Evolutionary conservation across 164 flowering plant genomes (phyloP).

Genomic region (Liriodendron chinense): DNA sequence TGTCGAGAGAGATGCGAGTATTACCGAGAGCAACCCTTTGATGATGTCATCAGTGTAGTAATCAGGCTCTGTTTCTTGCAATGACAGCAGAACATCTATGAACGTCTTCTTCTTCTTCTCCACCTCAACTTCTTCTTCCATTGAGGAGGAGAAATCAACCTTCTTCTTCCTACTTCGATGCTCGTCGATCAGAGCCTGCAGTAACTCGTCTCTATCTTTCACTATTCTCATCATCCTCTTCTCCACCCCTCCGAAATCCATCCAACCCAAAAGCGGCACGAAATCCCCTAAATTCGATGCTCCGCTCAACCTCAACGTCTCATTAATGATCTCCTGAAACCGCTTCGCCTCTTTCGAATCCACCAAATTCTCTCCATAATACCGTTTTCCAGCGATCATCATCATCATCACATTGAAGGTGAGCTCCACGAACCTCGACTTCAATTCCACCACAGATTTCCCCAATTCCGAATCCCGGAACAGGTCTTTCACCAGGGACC

Average conservation of each 20-base stretch:
- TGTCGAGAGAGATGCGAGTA: no score
- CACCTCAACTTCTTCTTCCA: neutral
- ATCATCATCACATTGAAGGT: constrained; percentile 19
- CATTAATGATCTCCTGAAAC: constrained; percentile 9
- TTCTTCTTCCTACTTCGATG: neutral
- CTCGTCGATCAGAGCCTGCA: constrained; percentile 27
- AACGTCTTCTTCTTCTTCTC: constrained; percentile 1
- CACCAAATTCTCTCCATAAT: constrained; percentile 17
- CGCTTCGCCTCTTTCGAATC: constrained; percentile 20
- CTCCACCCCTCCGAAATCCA: constrained; percentile 17
- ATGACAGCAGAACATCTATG: constrained; percentile 21
- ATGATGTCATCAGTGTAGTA: constrained; percentile 29
- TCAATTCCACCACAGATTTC: constrained; percentile 9
- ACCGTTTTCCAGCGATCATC: constrained; percentile 23
- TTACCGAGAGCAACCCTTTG: constrained; percentile 31
- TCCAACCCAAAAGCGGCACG: constrained; percentile 28
- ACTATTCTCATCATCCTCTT: constrained; percentile 9
- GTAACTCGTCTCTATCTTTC: constrained; percentile 13
- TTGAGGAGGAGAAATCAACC: neutral
- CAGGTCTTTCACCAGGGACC: constrained; percentile 8
- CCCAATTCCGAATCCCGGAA: neutral
- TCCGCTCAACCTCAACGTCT: neutral
- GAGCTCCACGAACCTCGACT: constrained; percentile 11
- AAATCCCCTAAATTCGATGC: constrained; percentile 19
- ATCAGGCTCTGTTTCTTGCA: constrained; percentile 34